Evolutionary conservation across 352 stramenopile species (phyloP), one percentile per base, ranked within the genome.

Genomic region (Globisporangium uncinulatum): DNA sequence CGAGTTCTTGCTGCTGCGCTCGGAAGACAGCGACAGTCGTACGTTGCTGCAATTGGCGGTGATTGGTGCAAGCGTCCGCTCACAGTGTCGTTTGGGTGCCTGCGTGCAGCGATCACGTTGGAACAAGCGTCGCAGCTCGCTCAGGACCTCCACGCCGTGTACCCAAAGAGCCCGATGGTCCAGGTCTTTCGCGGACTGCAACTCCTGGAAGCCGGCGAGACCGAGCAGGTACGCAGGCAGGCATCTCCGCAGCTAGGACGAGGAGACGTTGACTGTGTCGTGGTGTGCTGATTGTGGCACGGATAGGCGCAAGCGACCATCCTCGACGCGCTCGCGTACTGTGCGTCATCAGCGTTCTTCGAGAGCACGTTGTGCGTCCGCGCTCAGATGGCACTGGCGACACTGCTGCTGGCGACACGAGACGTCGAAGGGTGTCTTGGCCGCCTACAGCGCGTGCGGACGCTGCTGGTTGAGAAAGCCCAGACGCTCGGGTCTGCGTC

Each of bases 11-110:
- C 59, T 95, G 34, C 60, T 92, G 44, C 83, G 85, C 50, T 81
- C 69, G 1, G 85, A 95, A 57, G 85, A 95, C 53, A 39, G 66
- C 19, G 79, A 89, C 50, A 82, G 68, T 7, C 76, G 85, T 95
- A 70, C 58, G 76, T 76, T 48, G 11, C 41, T 56, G 46, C 19
- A 11, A 2, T 20, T 15, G 34, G 6, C 48, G 3, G 20, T 45
- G 17, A 24, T 1, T 29, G 56, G n/a, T 13, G 6, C 32, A 43
- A 14, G 13, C 19, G 7, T 11, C 17, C 9, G 8, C 51, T 47
- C 15, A 21, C 1, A 17, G 10, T 4, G 36, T 34, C 15, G 34
- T 10, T 39, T 51, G 41, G 14, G 13, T 44, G 7, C 11, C 15
- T 14, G 24, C 48, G 13, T 13, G 21, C 50, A 86, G 75, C 73